These are phyloP conservation scores for Dictyostelium brefeldianum DNA, from an alignment of 78 protist genomes.

Conservation along the genomic window DNA sequence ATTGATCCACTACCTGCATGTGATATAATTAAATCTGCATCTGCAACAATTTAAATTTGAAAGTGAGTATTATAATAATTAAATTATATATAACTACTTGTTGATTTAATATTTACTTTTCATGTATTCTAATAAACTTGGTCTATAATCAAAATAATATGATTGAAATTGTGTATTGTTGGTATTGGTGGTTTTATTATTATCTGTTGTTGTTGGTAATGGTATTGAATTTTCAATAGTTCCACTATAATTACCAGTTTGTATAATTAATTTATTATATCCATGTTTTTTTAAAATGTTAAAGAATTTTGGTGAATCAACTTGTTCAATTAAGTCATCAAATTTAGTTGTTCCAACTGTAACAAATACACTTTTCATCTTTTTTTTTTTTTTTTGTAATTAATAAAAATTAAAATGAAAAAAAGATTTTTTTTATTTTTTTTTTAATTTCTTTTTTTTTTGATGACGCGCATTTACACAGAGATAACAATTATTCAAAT, in stretches of 20 bases:
- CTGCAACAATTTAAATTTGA: no score
- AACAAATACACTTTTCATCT: constrained; percentile 53
- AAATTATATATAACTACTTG: no score
- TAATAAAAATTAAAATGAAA: no score
- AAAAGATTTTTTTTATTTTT: no score
- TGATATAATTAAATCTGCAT: constrained; percentile 38
- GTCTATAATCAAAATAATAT: constrained; percentile 43
- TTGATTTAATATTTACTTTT: neutral
- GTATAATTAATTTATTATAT: constrained; percentile 31
- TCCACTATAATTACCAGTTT: constrained; percentile 42
- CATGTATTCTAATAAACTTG: constrained; percentile 35
- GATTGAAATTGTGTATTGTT: neutral
- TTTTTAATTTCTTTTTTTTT: no score
- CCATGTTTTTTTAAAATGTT: constrained; percentile 33
- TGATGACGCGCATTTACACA: no score
- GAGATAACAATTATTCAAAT: no score
- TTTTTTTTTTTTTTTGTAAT: neutral
- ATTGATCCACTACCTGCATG: constrained; percentile 76
- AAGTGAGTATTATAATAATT: no score
- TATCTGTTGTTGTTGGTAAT: neutral
- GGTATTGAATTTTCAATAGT: constrained; percentile 2
- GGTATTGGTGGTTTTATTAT: neutral
- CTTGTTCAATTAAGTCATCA: constrained; percentile 59
- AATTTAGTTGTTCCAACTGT: constrained; percentile 86
- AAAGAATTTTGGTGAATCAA: constrained; percentile 50